Base-by-base conservation (phyloP, 2,329 filamentous ascomycete species). In the Parastagonospora nodorum region DNA sequence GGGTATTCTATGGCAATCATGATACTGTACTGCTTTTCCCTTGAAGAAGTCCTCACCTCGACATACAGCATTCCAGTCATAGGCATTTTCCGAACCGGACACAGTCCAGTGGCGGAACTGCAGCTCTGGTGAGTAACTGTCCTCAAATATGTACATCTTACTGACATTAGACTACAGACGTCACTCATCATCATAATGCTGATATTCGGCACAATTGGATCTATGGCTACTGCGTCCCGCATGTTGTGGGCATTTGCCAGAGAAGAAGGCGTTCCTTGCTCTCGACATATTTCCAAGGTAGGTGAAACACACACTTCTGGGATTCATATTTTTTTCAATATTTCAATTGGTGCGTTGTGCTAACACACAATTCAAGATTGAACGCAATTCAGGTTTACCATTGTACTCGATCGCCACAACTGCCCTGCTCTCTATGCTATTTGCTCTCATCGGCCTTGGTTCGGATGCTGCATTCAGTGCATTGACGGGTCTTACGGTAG, bases 321-420 rank as follows among this genome's bases (percentile, higher is more conserved):
- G 1, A 11, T 2, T 6, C 16, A 38, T 15, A 38, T 38, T 5
- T 24, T 24, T 8, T 38, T 19, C n/a, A 11, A 11, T 27, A 47
- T 42, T 38, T 59, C 38, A 48, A 27, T 27, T 9, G 31, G 33
- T 49, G 28, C 42, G 30, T 15, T 41, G 12, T 24, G 19, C 19
- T 24, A 24, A 24, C 5, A 24, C 19, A 24, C 19, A 24, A 3
- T 24, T 24, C 19, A 24, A 24, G 19, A 24, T 24, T 24, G 19
- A 24, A 5, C 19, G 19, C 19, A 24, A 24, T 24, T 24, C 19
- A 24, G 19, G 19, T 5, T 29, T 55, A 4, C 77, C 77, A 2
- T 64, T 79, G 16, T 77, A 78, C 55, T 68, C 75, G 1, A 73
- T 80, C 48, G 62, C 73, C 41, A 48, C 51, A 8, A 50, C 48